Evolutionary conservation across 768 basidiomycete species (phyloP), one percentile per base, ranked within the genome.

Genomic region (Termitomyces sp.): DNA sequence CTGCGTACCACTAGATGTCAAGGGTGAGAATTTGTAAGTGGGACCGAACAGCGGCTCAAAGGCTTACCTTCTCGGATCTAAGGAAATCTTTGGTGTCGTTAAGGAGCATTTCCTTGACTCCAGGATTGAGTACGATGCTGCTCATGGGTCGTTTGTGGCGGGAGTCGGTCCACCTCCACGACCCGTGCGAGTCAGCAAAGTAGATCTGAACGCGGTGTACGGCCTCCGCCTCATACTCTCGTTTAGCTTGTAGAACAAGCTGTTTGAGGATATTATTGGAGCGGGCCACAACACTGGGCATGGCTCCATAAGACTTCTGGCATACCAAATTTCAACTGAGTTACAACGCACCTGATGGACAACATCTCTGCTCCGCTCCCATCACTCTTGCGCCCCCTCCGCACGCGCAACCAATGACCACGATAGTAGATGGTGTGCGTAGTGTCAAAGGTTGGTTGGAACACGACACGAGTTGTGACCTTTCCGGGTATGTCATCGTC

Each of bases 341-440:
- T 44, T 16, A 8, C 22, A 60, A 67, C 70, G 62, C 69, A 84
- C 89, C 88, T 90, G 74, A 93, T 89, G 49, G 89, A 89, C 65
- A 93, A 71, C 72, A 89, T 80, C 75, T 92, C 90, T 67, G 85
- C 85, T 45, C 84, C 83, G 64, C 82, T 84, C n/a, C 80, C 79
- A 59, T 91, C 90, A 55, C 77, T 78, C 78, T 90, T 91, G 69
- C 84, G 81, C 63, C 84, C 81, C 36, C 92, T 81, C 48, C 84
- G 79, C 24, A 94, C 88, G 38, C 91, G 83, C 63, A 94, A 78
- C 90, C 91, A 93, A 74, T 94, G 92, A 0, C 89, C 88, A 49
- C 83, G 81, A 78, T 92, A 94, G 71, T 87, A 94, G 61, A 94
- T 93, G 40, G 92, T 94, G 69, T 94, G 92, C 1, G 92, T 94